Conservation (phyloP, 345 rosid genomes). For the Acer campestre region DNA sequence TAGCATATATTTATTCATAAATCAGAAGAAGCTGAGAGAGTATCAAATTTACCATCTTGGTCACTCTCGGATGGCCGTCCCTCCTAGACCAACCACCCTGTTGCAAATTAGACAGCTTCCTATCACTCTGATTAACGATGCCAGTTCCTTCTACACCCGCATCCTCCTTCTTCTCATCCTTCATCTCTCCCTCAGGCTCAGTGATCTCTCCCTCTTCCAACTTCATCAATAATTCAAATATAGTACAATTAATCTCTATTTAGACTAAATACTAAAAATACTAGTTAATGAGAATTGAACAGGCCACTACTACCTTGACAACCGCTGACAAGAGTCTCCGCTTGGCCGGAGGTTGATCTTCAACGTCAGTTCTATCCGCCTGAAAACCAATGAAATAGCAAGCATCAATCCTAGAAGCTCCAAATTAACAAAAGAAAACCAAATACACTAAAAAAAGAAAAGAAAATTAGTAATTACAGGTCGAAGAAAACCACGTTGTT, state of each 20-base stretch:
- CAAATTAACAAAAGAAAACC: slow-evolving; percentile 2
- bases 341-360: slow-evolving; percentile 89
- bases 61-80: slow-evolving; percentile 52
- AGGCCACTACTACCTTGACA: slow-evolving; percentile 61
- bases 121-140: slow-evolving; percentile 33
- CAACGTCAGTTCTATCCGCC: slow-evolving; percentile 73
- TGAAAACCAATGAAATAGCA: slow-evolving; percentile 25
- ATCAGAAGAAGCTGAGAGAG: not conserved
- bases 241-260: not conserved
- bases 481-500: slow-evolving; percentile 60
- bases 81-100: slow-evolving; percentile 59
- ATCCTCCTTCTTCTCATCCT: slow-evolving; percentile 31
- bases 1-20: slow-evolving; percentile 1
- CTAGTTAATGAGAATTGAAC: not conserved
- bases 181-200: slow-evolving; percentile 40
- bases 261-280: too few relatives aligned
- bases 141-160: slow-evolving; percentile 37
- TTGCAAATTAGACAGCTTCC: slow-evolving; percentile 37
- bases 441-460: not conserved
- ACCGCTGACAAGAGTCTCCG: slow-evolving; percentile 87
- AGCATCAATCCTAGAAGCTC: not conserved
- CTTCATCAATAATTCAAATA: slow-evolving; percentile 35
- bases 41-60: slow-evolving; percentile 44
- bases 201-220: slow-evolving; percentile 72
- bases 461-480: slow-evolving; percentile 40